Evolutionary conservation across 2,329 filamentous ascomycete species (phyloP), one percentile per base, ranked within the genome.

Genomic region (Fusarium siculi): DNA sequence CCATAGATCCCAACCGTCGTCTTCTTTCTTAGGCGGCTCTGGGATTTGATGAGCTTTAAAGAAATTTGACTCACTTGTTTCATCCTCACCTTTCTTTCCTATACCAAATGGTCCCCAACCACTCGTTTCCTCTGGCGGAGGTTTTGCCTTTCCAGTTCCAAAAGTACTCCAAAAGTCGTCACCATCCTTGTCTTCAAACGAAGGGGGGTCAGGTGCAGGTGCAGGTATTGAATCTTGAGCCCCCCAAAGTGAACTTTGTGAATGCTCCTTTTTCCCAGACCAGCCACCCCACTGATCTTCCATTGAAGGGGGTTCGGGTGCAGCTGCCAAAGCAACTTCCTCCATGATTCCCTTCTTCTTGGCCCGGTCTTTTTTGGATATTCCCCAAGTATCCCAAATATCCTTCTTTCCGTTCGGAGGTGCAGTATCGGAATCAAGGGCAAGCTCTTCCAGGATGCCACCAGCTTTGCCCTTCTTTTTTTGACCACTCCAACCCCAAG

Each of bases 391-490:
- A 53, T 70, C 79, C 79, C 80, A 83, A 23, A 75, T 75, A 42
- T 82, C 79, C 56, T 79, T 78, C 66, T 80, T 80, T 23, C 69
- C 74, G 7, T 76, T 49, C 9, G 64, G 61, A 12, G 74, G 58
- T 40, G 68, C 67, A 46, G 79, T 64, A 18, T 78, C 74, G 6
- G 78, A 67, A 9, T 78, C 77, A 57, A 76, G 50, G 19, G 59
- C 46, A 43, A 72, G 53, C 55, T 73, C 71, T 37, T 73, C 71
- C 30, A 74, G 46, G 9, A 72, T 50, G 16, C 63, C 63, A 21
- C 67, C 77, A 21, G 76, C 70, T 12, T 77, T 78, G 15, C 71
- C 75, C 54, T 80, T 81, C 67, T 87, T 86, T 68, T 80, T 82
- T 43, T 69, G 63, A 43, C 80, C 83, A 16, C 76, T 63, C 64